Percentiles rank a stretch among this genome's conserved stretches.
Conservation (phyloP, 352 stramenopile genomes). For the Pythium brassicae region DNA sequence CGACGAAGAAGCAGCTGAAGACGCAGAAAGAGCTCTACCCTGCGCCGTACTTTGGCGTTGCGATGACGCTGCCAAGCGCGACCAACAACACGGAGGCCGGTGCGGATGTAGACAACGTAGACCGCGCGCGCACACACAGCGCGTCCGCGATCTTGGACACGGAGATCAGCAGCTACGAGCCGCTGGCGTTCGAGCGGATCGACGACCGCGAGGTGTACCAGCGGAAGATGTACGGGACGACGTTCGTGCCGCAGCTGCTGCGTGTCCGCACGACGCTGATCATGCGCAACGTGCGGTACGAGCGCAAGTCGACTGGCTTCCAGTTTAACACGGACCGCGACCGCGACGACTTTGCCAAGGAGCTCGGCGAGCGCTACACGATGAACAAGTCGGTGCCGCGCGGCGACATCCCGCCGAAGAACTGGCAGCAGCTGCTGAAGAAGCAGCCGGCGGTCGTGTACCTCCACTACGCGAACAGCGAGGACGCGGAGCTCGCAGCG, state of each 20-base stretch:
- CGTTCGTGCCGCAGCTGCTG: slow-evolving; percentile 43
- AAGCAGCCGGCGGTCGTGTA: slow-evolving; percentile 29
- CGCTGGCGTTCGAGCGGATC: slow-evolving; percentile 27
- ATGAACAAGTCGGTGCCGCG: slow-evolving; percentile 44
- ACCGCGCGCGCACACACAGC: neutral
- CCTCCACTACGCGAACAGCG: slow-evolving; percentile 51
- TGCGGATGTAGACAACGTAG: neutral
- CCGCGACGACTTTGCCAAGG: slow-evolving; percentile 39
- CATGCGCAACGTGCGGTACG: slow-evolving; percentile 40
- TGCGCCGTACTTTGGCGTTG: slow-evolving; percentile 23
- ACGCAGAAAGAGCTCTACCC: slow-evolving; percentile 13
- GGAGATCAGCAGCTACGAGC: slow-evolving; percentile 33
- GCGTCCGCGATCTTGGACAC: neutral
- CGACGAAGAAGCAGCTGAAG: slow-evolving; percentile 18
- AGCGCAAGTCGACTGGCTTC: slow-evolving; percentile 54
- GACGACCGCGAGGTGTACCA: slow-evolving; percentile 47
- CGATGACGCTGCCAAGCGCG: slow-evolving; percentile 7
- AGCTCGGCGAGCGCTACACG: slow-evolving; percentile 42
- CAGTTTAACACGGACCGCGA: slow-evolving; percentile 59
- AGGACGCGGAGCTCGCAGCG: slow-evolving; percentile 38
- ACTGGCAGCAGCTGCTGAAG: slow-evolving; percentile 45
- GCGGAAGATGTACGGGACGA: slow-evolving; percentile 47
- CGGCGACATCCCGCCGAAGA: slow-evolving; percentile 47
- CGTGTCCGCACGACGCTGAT: slow-evolving; percentile 37
- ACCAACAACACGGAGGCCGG: neutral